phyloP scores from a whole-genome alignment of 345 rosid species.

The Ceriops zippeliana region DNA sequence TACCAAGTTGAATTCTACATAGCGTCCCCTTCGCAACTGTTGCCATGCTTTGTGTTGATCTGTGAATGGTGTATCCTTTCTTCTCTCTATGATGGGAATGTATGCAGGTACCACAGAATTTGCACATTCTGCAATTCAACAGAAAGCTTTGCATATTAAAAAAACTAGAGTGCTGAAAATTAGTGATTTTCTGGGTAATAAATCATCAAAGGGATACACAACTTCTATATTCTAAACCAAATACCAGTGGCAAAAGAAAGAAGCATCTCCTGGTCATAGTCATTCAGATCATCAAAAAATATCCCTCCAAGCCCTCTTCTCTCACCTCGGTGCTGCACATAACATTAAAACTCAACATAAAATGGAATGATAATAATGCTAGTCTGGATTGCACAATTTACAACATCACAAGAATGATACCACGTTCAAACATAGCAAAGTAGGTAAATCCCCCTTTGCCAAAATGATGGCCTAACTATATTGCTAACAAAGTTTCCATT shows the following conservation, averaged over 20 bases:
- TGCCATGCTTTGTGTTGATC: conserved; percentile 95
- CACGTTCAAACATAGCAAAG: not conserved
- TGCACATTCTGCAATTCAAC: conserved; percentile 66
- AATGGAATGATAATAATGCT: not conserved
- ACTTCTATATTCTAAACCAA: not conserved
- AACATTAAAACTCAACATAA: conserved; percentile 11
- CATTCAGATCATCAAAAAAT: conserved; percentile 94
- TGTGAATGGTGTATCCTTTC: conserved; percentile 70
- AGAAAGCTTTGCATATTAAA: not conserved
- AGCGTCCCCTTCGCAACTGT: conserved; percentile 92
- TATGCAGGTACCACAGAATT: conserved; percentile 90
- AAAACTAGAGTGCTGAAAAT: not conserved
- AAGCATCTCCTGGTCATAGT: conserved; percentile 91
- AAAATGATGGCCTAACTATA: not conserved
- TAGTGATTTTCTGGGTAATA: not conserved
- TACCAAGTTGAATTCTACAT: conserved; percentile 97
- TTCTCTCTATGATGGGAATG: conserved; percentile 78
- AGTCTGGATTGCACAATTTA: not conserved
- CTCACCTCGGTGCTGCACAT: conserved; percentile 82
- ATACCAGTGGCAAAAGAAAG: conserved; percentile 90
- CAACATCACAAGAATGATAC: not conserved
- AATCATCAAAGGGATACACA: not conserved
- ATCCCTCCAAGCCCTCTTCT: conserved; percentile 98
- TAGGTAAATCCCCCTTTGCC: not conserved
- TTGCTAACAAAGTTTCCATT: not conserved